phyloP scores from a whole-genome alignment of 2,329 filamentous ascomycete species.

The Huntiella savannae region DNA sequence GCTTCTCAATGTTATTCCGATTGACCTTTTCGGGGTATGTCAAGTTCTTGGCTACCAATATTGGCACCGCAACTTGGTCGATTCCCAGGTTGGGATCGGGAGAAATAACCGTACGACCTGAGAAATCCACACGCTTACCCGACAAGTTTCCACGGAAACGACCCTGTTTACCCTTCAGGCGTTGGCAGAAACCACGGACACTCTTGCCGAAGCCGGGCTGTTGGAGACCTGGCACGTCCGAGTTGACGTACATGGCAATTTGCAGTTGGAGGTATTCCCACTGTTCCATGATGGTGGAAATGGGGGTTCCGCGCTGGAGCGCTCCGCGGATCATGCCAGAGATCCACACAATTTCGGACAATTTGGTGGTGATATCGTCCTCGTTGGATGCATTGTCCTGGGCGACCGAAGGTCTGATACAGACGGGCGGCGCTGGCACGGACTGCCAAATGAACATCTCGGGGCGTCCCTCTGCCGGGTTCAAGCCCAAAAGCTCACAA shows the following conservation, averaged over 20 bases:
- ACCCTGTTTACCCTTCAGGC: constrained; percentile 91
- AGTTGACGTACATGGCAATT: constrained; percentile 96
- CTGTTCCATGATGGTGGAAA: constrained; percentile 87
- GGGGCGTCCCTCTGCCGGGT: constrained; percentile 69
- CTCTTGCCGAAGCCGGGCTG: constrained; percentile 74
- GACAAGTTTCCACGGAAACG: constrained; percentile 93
- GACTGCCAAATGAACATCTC: constrained; percentile 98
- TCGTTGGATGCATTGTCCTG: constrained; percentile 89
- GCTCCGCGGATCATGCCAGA: constrained; percentile 74
- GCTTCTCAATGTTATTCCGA: constrained; percentile 65
- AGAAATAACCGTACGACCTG: constrained; percentile 90
- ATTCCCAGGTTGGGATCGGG: constrained; percentile 89
- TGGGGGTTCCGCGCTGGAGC: constrained; percentile 61
- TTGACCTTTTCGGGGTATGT: constrained; percentile 87
- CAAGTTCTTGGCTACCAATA: constrained; percentile 84
- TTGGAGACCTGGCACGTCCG: constrained; percentile 80
- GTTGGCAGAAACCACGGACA: constrained; percentile 84
- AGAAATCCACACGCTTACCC: constrained; percentile 97
- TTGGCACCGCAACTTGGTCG: constrained; percentile 81
- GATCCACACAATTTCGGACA: constrained; percentile 90
- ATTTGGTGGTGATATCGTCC: constrained; percentile 88
- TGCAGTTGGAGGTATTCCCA: constrained; percentile 96
- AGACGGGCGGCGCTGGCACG: constrained; percentile 81
- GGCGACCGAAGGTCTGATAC: constrained; percentile 80
- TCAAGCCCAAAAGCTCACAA: constrained; percentile 77